phyloP scores from a whole-genome alignment of 306 rosid species.

The Datisca glomerata region DNA sequence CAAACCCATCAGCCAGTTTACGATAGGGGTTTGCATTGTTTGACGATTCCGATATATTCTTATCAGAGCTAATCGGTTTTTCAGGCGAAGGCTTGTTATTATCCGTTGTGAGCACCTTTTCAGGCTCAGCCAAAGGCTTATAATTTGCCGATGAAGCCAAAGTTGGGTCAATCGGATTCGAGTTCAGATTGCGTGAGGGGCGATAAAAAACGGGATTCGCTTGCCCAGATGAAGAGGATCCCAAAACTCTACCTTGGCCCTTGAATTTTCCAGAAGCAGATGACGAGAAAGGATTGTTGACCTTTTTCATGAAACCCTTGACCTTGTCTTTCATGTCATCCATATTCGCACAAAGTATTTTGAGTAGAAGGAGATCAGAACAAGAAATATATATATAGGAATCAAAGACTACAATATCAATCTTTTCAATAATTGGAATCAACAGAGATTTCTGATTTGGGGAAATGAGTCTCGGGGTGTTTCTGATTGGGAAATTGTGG shows the following conservation, averaged over 20 bases:
- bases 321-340: slow-evolving; percentile 79
- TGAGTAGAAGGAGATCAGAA: background rate
- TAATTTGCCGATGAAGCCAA: slow-evolving; percentile 9
- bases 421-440: too few species aligned
- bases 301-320: slow-evolving; percentile 84
- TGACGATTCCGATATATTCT: slow-evolving; percentile 6
- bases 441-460: too few species aligned
- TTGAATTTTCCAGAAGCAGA: slow-evolving; percentile 74
- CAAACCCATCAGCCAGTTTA: slow-evolving; percentile 40
- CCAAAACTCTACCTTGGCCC: slow-evolving; percentile 89
- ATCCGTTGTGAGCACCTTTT: too few species aligned
- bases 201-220: slow-evolving; percentile 20
- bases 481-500: too few species aligned
- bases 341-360: slow-evolving; percentile 31
- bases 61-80: slow-evolving; percentile 11
- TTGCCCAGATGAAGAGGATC: slow-evolving; percentile 50
- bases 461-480: too few species aligned
- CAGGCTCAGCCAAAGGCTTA: too few species aligned
- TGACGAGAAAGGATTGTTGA: slow-evolving; percentile 44
- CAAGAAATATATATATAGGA: too few species aligned
- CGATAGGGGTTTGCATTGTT: slow-evolving; percentile 17
- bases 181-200: slow-evolving; percentile 16
- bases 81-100: slow-evolving; percentile 24
- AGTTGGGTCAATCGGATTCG: slow-evolving; percentile 25
- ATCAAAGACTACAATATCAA: too few species aligned